Percentiles rank a stretch among this genome's conserved stretches.
phyloP scores from a whole-genome alignment of 2,329 filamentous ascomycete genomes.

The Talaromyces sp. region DNA sequence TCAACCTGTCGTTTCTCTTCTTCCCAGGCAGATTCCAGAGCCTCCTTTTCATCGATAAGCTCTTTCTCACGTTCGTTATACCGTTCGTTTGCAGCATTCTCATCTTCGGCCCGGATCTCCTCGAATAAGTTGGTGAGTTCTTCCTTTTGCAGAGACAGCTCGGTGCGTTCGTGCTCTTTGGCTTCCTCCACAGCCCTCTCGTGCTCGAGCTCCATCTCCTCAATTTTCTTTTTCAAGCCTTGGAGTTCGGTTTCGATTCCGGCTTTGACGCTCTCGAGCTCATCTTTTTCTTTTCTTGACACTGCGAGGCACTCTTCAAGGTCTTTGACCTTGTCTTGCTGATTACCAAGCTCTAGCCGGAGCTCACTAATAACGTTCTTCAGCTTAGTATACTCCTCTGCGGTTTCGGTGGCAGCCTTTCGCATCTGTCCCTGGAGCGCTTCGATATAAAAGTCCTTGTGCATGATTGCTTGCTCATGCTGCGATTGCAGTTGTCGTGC shows the following conservation, averaged over 20 bases:
- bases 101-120: constrained; percentile 39
- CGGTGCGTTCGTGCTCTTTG: constrained; percentile 27
- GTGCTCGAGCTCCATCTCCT: constrained; percentile 42
- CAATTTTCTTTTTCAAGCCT: constrained; percentile 30
- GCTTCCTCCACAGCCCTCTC: constrained; percentile 29
- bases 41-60: constrained; percentile 34
- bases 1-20: constrained; percentile 33
- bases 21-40: constrained; percentile 29
- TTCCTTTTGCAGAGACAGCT: constrained; percentile 38
- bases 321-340: constrained; percentile 49
- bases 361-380: constrained; percentile 43
- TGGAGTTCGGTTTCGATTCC: constrained; percentile 38
- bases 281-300: constrained; percentile 39
- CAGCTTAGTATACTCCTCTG: constrained; percentile 40
- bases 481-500: constrained; percentile 45
- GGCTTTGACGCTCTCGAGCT: constrained; percentile 39
- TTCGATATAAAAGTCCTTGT: constrained; percentile 50
- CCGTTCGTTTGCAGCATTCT: constrained; percentile 31
- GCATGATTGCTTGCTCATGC: constrained; percentile 46
- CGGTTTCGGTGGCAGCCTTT: constrained; percentile 44
- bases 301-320: constrained; percentile 42
- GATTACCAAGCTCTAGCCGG: constrained; percentile 44
- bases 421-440: constrained; percentile 46
- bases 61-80: constrained; percentile 37
- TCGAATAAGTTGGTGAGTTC: constrained; percentile 44